Percentiles rank a stretch among this genome's conserved stretches.
These are phyloP conservation scores for Stagonosporopsis chrysanthemi DNA, from an alignment of 2,329 filamentous ascomycete species.

Conservation along the genomic window DNA sequence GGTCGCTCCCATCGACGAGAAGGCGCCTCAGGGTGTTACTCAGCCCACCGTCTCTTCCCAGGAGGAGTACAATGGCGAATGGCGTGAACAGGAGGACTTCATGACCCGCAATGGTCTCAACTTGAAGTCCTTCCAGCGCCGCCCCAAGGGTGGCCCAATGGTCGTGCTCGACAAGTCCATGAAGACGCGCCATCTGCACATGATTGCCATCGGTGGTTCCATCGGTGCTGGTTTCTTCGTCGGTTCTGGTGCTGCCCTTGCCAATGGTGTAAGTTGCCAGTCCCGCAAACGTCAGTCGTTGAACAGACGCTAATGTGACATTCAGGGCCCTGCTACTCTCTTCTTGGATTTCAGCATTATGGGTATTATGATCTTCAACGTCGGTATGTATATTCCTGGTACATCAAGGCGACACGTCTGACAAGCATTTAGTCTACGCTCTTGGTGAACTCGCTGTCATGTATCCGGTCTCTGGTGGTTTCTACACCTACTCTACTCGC, in stretches of 20 bases:
- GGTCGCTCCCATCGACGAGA: slow-evolving; percentile 36
- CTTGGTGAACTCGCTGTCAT: slow-evolving; percentile 64
- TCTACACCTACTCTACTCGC: slow-evolving; percentile 59
- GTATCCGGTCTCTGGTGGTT: slow-evolving; percentile 64
- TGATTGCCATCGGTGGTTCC: slow-evolving; percentile 83
- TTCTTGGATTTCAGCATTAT: slow-evolving; percentile 52
- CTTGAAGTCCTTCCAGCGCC: slow-evolving; percentile 46
- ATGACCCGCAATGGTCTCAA: slow-evolving; percentile 48
- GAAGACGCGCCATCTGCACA: slow-evolving; percentile 69
- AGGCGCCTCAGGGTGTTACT: slow-evolving; percentile 26
- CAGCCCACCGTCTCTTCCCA: slow-evolving; percentile 25
- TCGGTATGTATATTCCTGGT: slow-evolving; percentile 39
- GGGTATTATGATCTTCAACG: slow-evolving; percentile 51
- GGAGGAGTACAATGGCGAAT: slow-evolving; percentile 27
- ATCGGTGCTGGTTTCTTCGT: slow-evolving; percentile 71
- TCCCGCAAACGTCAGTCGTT: not conserved
- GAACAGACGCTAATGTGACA: slow-evolving; percentile 10
- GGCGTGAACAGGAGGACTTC: slow-evolving; percentile 45
- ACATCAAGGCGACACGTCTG: slow-evolving; percentile 34
- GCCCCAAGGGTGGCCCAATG: slow-evolving; percentile 31
- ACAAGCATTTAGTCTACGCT: slow-evolving; percentile 58
- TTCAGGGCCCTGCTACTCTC: slow-evolving; percentile 41
- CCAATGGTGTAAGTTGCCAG: slow-evolving; percentile 55
- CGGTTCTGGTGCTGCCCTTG: slow-evolving; percentile 64
- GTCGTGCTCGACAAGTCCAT: slow-evolving; percentile 54